These are phyloP conservation scores for Penicillium lagena DNA, from an alignment of 495 filamentous ascomycete genomes.

Conservation along the genomic window DNA sequence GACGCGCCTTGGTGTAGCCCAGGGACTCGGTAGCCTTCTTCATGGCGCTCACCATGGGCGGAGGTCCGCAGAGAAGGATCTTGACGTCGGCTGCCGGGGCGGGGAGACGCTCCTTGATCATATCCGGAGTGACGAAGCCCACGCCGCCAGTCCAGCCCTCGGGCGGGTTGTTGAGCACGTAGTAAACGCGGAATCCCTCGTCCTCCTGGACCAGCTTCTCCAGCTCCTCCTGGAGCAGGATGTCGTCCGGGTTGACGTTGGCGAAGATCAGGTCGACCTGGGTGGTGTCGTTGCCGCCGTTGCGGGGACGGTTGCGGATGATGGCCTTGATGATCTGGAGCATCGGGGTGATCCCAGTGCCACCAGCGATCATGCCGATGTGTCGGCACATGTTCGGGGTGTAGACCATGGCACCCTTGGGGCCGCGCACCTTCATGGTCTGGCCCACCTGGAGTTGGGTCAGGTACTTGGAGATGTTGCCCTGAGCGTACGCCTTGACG, in stretches of 20 bases:
- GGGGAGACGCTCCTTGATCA: constrained; percentile 86
- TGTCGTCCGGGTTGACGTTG: constrained; percentile 90
- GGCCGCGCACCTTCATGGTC: constrained; percentile 80
- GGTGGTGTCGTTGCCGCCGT: constrained; percentile 70
- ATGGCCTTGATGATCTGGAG: constrained; percentile 90
- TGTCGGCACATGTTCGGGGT: constrained; percentile 87
- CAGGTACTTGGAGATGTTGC: constrained; percentile 92
- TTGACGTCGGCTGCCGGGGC: constrained; percentile 83
- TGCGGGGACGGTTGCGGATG: constrained; percentile 64
- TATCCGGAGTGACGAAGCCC: constrained; percentile 90
- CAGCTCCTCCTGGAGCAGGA: constrained; percentile 85
- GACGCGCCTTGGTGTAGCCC: constrained; percentile 83
- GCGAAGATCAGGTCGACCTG: constrained; percentile 92
- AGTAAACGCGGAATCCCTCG: constrained; percentile 74
- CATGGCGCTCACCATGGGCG: constrained; percentile 93
- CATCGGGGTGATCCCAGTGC: constrained; percentile 98
- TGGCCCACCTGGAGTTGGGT: constrained; percentile 75
- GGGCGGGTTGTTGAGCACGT: constrained; percentile 94
- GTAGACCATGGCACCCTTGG: constrained; percentile 97
- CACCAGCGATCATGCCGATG: constrained; percentile 97
- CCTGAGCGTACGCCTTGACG: constrained; percentile 94
- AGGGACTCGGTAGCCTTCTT: constrained; percentile 90
- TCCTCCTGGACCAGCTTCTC: constrained; percentile 73
- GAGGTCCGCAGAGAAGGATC: constrained; percentile 92
- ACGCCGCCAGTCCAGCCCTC: constrained; percentile 83